Percentiles rank a stretch among this genome's conserved stretches.
phyloP scores from a whole-genome alignment of 2,329 filamentous ascomycete species.

The Diaporthe ampelina region DNA sequence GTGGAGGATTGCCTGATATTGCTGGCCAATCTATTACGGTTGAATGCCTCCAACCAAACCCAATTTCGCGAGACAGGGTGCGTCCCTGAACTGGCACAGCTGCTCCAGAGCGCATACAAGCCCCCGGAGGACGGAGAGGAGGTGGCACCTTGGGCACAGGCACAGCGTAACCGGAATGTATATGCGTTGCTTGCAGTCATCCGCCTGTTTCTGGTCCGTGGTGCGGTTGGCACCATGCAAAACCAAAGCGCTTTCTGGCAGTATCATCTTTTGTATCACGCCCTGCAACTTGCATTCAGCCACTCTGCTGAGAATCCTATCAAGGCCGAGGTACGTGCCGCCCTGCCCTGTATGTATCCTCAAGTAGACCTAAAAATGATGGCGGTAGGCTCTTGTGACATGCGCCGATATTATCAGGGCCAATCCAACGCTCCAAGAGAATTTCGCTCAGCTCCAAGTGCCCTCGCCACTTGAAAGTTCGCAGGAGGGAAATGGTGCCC shows the following conservation, averaged over 20 bases:
- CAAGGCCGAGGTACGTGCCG: slow-evolving; percentile 76
- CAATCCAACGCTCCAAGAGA: slow-evolving; percentile 85
- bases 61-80: slow-evolving; percentile 93
- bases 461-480: slow-evolving; percentile 66
- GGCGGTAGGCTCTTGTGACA: slow-evolving; percentile 78
- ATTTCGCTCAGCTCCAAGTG: slow-evolving; percentile 89
- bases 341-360: slow-evolving; percentile 37
- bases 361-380: slow-evolving; percentile 36
- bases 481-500: slow-evolving; percentile 56
- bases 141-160: slow-evolving; percentile 80
- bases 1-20: slow-evolving; percentile 95
- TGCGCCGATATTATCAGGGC: slow-evolving; percentile 91
- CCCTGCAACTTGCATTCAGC: slow-evolving; percentile 87
- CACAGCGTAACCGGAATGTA: slow-evolving; percentile 88
- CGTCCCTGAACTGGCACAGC: slow-evolving; percentile 77
- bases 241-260: slow-evolving; percentile 92
- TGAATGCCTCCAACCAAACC: slow-evolving; percentile 93
- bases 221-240: slow-evolving; percentile 82
- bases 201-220: slow-evolving; percentile 85
- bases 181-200: slow-evolving; percentile 91
- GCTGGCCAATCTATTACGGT: slow-evolving; percentile 86
- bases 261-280: slow-evolving; percentile 82
- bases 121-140: slow-evolving; percentile 68
- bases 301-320: slow-evolving; percentile 80
- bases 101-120: slow-evolving; percentile 74